Evolutionary conservation across 345 rosid genomes (phyloP).

Genomic region (Psidium guajava): DNA sequence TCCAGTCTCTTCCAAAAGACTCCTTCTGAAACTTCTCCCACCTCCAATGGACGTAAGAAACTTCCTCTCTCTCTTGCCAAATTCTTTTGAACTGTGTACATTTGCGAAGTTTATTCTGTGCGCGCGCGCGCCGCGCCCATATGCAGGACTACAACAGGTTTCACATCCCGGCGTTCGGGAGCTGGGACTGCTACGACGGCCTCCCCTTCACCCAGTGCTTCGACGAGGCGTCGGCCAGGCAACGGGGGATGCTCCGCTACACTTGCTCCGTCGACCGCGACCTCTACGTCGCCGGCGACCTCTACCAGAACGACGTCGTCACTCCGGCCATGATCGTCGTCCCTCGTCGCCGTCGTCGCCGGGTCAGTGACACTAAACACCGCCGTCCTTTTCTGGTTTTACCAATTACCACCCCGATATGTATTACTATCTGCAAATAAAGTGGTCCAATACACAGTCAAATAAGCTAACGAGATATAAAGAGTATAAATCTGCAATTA

Average conservation of each 20-base stretch:
- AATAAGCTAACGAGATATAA: neutral
- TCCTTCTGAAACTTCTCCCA: neutral
- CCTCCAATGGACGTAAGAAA: neutral
- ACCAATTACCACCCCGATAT: neutral
- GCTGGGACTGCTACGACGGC: conserved; percentile 94
- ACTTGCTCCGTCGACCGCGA: conserved; percentile 69
- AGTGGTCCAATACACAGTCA: neutral
- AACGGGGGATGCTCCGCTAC: conserved; percentile 60
- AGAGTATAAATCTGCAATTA: neutral
- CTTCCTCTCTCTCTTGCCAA: neutral
- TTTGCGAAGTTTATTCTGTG: neutral
- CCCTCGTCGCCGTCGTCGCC: conserved; percentile 55
- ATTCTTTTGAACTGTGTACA: neutral
- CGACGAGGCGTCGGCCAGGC: conserved; percentile 68
- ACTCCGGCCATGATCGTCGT: conserved; percentile 88
- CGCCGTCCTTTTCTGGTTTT: neutral
- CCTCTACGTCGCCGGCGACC: conserved; percentile 81
- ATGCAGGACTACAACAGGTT: conserved; percentile 22
- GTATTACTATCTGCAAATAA: neutral
- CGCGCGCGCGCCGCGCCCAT: no score
- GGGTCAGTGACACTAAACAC: neutral
- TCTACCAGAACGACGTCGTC: conserved; percentile 64
- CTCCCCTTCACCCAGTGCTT: conserved; percentile 90
- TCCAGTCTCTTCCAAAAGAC: neutral
- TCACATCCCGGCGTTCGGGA: conserved; percentile 90